Percentiles rank a stretch among this genome's conserved stretches.
phyloP scores from a whole-genome alignment of 495 filamentous ascomycete genomes.

The Aspergillus hancockii region DNA sequence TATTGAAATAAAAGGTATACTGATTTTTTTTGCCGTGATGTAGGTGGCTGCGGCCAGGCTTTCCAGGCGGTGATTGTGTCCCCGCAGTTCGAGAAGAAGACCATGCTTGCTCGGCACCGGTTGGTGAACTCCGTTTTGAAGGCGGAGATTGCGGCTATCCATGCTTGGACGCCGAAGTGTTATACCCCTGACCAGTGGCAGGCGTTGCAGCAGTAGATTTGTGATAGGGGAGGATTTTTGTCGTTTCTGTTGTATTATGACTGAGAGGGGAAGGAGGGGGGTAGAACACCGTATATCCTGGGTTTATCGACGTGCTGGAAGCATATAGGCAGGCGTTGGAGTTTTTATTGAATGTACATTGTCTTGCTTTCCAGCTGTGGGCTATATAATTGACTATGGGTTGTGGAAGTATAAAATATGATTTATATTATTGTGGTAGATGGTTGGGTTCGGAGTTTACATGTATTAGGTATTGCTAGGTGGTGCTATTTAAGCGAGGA shows the following conservation, averaged over 20 bases:
- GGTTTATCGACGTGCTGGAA: slow-evolving; percentile 12
- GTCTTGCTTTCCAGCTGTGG: slow-evolving; percentile 12
- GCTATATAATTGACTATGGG: slow-evolving; percentile 9
- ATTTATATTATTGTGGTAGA: slow-evolving; percentile 14
- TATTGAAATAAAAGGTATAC: neutral
- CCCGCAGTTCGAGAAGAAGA: slow-evolving; percentile 82
- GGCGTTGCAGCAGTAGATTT: slow-evolving; percentile 55
- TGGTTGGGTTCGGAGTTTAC: neutral
- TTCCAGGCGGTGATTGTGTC: slow-evolving; percentile 93
- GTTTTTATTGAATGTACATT: slow-evolving; percentile 21
- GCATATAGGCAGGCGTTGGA: slow-evolving; percentile 23
- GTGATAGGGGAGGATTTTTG: neutral
- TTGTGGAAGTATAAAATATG: slow-evolving; percentile 14
- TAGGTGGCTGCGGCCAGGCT: slow-evolving; percentile 93
- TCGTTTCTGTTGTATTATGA: slow-evolving; percentile 1
- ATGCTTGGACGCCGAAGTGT: slow-evolving; percentile 98
- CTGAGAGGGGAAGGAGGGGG: neutral
- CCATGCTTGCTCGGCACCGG: slow-evolving; percentile 81
- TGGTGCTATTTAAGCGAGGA: slow-evolving; percentile 53
- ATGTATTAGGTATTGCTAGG: slow-evolving; percentile 4
- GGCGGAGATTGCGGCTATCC: slow-evolving; percentile 90
- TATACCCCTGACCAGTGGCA: slow-evolving; percentile 94
- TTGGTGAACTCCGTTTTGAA: slow-evolving; percentile 86
- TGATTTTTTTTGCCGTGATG: neutral
- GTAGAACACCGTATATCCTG: slow-evolving; percentile 18